phyloP scores from a whole-genome alignment of 129 eudicot species.

The Flaveria ramosissima region DNA sequence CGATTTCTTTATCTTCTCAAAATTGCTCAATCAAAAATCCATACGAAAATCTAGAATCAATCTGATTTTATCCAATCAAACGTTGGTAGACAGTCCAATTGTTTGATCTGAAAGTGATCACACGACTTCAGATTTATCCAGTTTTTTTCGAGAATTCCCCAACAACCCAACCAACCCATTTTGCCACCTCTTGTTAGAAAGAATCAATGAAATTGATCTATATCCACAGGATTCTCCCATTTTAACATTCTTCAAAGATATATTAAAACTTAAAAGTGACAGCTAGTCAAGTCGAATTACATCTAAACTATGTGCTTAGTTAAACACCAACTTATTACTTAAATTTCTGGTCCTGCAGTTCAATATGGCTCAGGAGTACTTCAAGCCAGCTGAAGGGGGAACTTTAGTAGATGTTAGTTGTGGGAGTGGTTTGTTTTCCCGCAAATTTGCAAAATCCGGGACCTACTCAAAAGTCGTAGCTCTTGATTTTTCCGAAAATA shows the following conservation, averaged over 20 bases:
- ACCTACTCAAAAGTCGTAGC: slow-evolving; percentile 83
- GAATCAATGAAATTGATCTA: slow-evolving; percentile 1
- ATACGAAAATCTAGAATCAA: too few species aligned
- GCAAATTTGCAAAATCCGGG: slow-evolving; percentile 84
- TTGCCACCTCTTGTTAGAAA: background rate
- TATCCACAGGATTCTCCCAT: background rate
- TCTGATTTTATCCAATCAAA: too few species aligned
- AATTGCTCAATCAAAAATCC: too few species aligned
- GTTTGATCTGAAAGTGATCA: too few species aligned
- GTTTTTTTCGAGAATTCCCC: too few species aligned
- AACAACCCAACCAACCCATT: background rate
- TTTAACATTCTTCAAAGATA: background rate
- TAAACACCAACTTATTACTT: slow-evolving; percentile 16
- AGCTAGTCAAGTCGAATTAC: background rate
- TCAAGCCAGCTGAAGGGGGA: slow-evolving; percentile 86
- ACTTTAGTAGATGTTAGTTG: slow-evolving; percentile 88
- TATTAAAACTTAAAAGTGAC: background rate
- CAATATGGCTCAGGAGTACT: slow-evolving; percentile 91
- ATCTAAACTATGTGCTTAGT: slow-evolving; percentile 4
- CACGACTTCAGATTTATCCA: too few species aligned
- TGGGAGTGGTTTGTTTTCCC: slow-evolving; percentile 93
- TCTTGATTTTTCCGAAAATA: slow-evolving; percentile 93
- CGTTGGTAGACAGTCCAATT: too few species aligned
- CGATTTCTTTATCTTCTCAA: too few species aligned
- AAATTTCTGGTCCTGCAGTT: slow-evolving; percentile 55